phyloP scores from a whole-genome alignment of 2,329 filamentous ascomycete genomes.

The Sporothrix curviconia region DNA sequence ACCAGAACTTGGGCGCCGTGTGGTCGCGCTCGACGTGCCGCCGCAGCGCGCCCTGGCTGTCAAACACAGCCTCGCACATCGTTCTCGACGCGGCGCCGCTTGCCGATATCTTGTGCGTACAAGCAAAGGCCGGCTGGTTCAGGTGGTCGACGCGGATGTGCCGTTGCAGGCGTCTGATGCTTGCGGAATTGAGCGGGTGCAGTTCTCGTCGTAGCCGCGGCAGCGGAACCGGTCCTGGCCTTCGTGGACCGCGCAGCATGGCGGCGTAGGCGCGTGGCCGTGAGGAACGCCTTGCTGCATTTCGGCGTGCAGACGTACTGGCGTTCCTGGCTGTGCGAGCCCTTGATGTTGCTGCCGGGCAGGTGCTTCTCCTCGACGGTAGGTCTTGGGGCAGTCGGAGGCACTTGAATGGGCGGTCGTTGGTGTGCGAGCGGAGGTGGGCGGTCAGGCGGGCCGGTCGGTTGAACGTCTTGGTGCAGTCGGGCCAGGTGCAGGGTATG shows the following conservation, averaged over 20 bases:
- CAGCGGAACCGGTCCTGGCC: conserved; percentile 71
- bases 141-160: conserved; percentile 76
- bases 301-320: conserved; percentile 66
- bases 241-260: conserved; percentile 74
- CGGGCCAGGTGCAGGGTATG: conserved; percentile 65
- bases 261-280: conserved; percentile 66
- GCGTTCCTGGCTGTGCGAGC: conserved; percentile 66
- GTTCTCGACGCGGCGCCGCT: not conserved
- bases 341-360: conserved; percentile 76
- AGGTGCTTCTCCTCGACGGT: conserved; percentile 82
- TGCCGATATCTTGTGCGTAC: conserved; percentile 40
- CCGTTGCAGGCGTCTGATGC: conserved; percentile 73
- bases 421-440: conserved; percentile 78
- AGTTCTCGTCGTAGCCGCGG: conserved; percentile 59
- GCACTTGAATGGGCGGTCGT: conserved; percentile 75
- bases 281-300: conserved; percentile 80
- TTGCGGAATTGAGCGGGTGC: conserved; percentile 78
- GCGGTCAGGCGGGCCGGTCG: conserved; percentile 72
- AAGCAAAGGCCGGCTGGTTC: conserved; percentile 63
- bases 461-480: conserved; percentile 79
- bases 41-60: conserved; percentile 63
- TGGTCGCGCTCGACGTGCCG: conserved; percentile 67
- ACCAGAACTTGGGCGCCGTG: conserved; percentile 64
- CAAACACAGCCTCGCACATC: conserved; percentile 62
- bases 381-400: conserved; percentile 72